Percentiles rank a stretch among this genome's conserved stretches.
phyloP scores from a whole-genome alignment of 2,329 filamentous ascomycete genomes.

The Fusarium multiceps region DNA sequence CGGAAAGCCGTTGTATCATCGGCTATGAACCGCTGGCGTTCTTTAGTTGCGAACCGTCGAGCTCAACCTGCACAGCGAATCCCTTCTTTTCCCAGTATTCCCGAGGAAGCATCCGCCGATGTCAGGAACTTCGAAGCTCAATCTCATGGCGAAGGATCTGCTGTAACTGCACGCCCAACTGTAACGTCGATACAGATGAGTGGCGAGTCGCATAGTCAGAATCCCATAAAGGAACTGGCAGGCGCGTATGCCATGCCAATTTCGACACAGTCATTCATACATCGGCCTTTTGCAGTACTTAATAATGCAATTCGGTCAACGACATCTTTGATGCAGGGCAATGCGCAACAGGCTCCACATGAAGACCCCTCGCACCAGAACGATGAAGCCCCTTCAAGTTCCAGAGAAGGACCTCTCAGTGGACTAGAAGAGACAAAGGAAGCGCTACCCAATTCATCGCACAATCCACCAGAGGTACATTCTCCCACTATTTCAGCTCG shows the following conservation, averaged over 20 bases:
- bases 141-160: conserved; percentile 14
- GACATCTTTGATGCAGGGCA: conserved; percentile 12
- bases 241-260: neutral
- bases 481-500: conserved; percentile 5
- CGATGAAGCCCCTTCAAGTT: conserved; percentile 1
- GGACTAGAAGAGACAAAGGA: conserved; percentile 4
- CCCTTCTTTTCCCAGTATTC: conserved; percentile 25
- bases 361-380: conserved; percentile 5
- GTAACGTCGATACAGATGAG: conserved; percentile 14
- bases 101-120: conserved; percentile 28
- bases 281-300: conserved; percentile 19
- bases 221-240: conserved; percentile 14
- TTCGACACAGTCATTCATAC: conserved; percentile 23
- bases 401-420: neutral
- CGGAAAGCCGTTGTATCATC: conserved; percentile 39
- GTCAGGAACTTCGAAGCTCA: conserved; percentile 26
- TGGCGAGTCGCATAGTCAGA: conserved; percentile 8
- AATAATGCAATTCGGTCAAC: conserved; percentile 20
- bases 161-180: conserved; percentile 6
- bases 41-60: conserved; percentile 32
- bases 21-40: conserved; percentile 43
- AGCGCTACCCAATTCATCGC: neutral
- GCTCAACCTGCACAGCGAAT: conserved; percentile 20
- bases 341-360: neutral
- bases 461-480: neutral